These are phyloP conservation scores for Hypholoma sublateritium DNA, from an alignment of 768 basidiomycete genomes.

Conservation along the genomic window DNA sequence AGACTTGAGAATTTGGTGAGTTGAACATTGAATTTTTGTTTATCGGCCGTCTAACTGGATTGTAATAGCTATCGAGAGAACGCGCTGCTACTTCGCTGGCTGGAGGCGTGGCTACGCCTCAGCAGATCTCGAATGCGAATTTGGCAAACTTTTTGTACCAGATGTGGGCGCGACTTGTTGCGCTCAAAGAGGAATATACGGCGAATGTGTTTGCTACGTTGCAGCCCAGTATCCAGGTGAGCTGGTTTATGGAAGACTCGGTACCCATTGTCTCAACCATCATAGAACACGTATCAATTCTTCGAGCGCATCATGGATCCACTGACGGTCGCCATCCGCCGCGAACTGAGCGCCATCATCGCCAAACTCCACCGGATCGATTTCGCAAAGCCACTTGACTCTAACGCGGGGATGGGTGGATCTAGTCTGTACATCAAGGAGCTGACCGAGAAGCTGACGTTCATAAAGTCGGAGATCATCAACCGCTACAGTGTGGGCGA, in stretches of 20 bases:
- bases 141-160: conserved; percentile 81
- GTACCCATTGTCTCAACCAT: background rate
- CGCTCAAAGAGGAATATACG: conserved; percentile 66
- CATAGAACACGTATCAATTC: conserved; percentile 47
- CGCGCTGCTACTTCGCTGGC: conserved; percentile 73
- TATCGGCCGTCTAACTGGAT: conserved; percentile 1
- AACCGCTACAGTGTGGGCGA: conserved; percentile 72
- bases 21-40: background rate
- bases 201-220: conserved; percentile 57
- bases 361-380: conserved; percentile 84
- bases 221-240: conserved; percentile 57
- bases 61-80: conserved; percentile 65
- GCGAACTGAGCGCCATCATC: conserved; percentile 79
- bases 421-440: conserved; percentile 91
- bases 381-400: conserved; percentile 71
- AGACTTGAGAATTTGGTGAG: conserved; percentile 72
- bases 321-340: conserved; percentile 64
- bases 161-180: conserved; percentile 66
- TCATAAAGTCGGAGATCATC: conserved; percentile 78
- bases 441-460: conserved; percentile 81
- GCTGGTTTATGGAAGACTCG: conserved; percentile 14
- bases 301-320: conserved; percentile 65
- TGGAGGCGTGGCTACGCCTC: conserved; percentile 76
- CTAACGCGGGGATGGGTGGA: conserved; percentile 60
- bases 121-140: conserved; percentile 76